These are phyloP conservation scores for Wickerhamomyces chambardii DNA, from an alignment of 805 yeast genomes.

Conservation along the genomic window DNA sequence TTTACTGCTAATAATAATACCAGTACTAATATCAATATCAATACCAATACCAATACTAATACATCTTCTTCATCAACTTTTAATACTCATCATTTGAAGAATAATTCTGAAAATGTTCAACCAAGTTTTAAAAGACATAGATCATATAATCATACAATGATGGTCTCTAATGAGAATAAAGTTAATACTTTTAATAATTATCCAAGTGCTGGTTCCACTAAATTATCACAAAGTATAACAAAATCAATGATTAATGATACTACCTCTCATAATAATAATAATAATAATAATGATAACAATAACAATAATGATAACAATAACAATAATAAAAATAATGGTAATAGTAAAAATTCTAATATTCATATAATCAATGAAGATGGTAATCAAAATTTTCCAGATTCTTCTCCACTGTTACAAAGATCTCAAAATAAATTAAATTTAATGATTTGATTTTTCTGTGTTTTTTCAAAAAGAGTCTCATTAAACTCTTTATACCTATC, in stretches of 20 bases:
- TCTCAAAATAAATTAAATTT: constrained; percentile 10
- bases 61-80: neutral
- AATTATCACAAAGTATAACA: neutral
- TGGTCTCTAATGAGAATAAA: neutral
- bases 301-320: too few species aligned
- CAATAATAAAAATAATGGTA: neutral
- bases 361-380: constrained; percentile 1
- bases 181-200: neutral
- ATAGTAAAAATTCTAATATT: neutral
- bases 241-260: neutral
- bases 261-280: too few species aligned
- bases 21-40: constrained; percentile 3
- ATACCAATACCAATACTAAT: too few species aligned
- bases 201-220: neutral
- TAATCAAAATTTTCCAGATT: constrained; percentile 4
- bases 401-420: constrained; percentile 12
- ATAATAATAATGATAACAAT: neutral
- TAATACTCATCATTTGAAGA: constrained; percentile 1
- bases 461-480: too few species aligned
- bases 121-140: constrained; percentile 1
- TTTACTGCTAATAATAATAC: constrained; percentile 1
- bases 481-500: too few species aligned
- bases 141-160: neutral
- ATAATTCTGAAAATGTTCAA: neutral
- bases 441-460: constrained; percentile 1